phyloP scores from a whole-genome alignment of 2,329 filamentous ascomycete species.

The Aureobasidium mangrovei region DNA sequence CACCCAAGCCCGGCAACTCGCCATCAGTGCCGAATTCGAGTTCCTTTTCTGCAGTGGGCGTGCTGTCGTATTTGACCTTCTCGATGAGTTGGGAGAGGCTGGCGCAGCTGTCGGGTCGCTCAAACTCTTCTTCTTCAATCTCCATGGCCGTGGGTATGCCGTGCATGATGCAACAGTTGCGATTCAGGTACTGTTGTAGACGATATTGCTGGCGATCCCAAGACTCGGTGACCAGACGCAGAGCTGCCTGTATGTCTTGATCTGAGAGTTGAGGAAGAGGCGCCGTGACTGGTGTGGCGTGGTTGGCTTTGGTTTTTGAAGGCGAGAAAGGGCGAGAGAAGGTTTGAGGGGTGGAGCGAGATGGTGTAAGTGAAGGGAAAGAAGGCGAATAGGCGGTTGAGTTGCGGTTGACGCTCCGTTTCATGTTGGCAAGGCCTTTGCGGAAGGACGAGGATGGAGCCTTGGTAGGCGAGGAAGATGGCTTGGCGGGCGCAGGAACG shows the following conservation, averaged over 20 bases:
- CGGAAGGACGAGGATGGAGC: constrained; percentile 18
- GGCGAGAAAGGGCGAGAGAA: constrained; percentile 18
- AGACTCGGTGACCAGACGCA: constrained; percentile 40
- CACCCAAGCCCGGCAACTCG: background rate
- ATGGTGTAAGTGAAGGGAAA: constrained; percentile 18
- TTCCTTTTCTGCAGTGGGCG: constrained; percentile 34
- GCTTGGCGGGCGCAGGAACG: constrained; percentile 15
- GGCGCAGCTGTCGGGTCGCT: constrained; percentile 33
- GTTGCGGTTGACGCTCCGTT: constrained; percentile 23
- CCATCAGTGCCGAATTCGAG: constrained; percentile 24
- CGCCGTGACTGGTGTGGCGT: constrained; percentile 18
- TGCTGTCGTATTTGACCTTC: constrained; percentile 37
- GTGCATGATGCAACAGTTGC: constrained; percentile 39
- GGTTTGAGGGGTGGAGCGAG: constrained; percentile 17
- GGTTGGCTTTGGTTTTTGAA: constrained; percentile 18
- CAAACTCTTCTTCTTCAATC: constrained; percentile 39
- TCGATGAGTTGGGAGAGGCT: constrained; percentile 35
- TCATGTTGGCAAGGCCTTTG: constrained; percentile 24
- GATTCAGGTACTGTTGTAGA: constrained; percentile 37
- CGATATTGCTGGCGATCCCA: constrained; percentile 42
- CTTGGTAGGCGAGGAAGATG: constrained; percentile 16
- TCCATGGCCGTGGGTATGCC: constrained; percentile 36
- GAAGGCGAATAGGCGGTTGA: constrained; percentile 24
- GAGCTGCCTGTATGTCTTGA: constrained; percentile 43
- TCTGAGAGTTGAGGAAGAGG: constrained; percentile 30